Evolutionary conservation across 768 basidiomycete genomes (phyloP).

Genomic region (Tylopilus vinaceipallidus): DNA sequence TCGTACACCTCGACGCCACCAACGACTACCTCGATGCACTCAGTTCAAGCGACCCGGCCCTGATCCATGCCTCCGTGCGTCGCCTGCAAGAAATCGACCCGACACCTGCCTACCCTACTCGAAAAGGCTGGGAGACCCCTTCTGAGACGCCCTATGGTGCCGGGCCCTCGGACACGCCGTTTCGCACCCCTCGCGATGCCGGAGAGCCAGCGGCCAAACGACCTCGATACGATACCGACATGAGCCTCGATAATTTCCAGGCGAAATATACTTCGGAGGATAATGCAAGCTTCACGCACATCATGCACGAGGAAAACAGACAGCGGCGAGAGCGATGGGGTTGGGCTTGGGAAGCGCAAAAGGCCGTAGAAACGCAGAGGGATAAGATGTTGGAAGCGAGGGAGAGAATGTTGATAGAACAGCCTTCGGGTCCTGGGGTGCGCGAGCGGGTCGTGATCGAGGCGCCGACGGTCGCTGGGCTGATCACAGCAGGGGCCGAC

Average conservation of each 20-base stretch:
- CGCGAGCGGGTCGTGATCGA: constrained; percentile 67
- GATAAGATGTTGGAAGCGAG: constrained; percentile 64
- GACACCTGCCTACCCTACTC: constrained; percentile 44
- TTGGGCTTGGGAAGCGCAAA: constrained; percentile 97
- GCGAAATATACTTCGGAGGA: constrained; percentile 94
- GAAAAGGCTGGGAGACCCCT: constrained; percentile 43
- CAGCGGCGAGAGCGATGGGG: constrained; percentile 74
- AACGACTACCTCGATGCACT: constrained; percentile 84
- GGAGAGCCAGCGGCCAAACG: constrained; percentile 53
- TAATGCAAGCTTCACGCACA: constrained; percentile 93
- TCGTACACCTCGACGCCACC: constrained; percentile 85
- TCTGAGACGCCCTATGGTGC: constrained; percentile 64
- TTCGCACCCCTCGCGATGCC: constrained; percentile 39
- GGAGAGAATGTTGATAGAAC: constrained; percentile 72
- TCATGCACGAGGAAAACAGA: constrained; percentile 86
- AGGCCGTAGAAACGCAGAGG: constrained; percentile 66
- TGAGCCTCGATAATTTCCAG: constrained; percentile 86
- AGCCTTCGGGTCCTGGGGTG: constrained; percentile 59
- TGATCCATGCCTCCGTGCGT: constrained; percentile 75
- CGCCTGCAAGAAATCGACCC: constrained; percentile 59
- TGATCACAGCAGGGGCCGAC: constrained; percentile 42
- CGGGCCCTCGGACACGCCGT: constrained; percentile 65
- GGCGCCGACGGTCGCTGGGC: constrained; percentile 50
- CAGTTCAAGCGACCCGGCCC: constrained; percentile 67
- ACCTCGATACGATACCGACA: constrained; percentile 52